Percentiles rank a stretch among this genome's conserved stretches.
Conservation (phyloP, 2,329 filamentous ascomycete species). For the Stromatinia cepivora region DNA sequence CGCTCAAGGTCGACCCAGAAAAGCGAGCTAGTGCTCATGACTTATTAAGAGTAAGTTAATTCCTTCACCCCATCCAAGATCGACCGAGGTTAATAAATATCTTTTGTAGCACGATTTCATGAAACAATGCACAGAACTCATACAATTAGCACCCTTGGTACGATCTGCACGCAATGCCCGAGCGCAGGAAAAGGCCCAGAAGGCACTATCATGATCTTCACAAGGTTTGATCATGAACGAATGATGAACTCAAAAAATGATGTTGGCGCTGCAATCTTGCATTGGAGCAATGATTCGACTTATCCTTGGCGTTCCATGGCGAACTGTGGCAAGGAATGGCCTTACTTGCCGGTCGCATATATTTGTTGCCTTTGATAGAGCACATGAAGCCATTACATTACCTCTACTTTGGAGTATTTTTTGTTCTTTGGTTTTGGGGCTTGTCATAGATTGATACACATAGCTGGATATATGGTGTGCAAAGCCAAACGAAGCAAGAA, state of each 20-base stretch:
- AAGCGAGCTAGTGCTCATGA: slow-evolving; percentile 95
- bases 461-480: slow-evolving; percentile 13
- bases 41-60: slow-evolving; percentile 74
- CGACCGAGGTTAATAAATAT: slow-evolving; percentile 9
- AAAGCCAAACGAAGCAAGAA: slow-evolving; percentile 4
- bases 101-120: slow-evolving; percentile 73
- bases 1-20: slow-evolving; percentile 94
- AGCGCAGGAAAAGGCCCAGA: slow-evolving; percentile 79
- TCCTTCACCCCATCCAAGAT: neutral
- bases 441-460: slow-evolving; percentile 13
- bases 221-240: slow-evolving; percentile 12
- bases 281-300: slow-evolving; percentile 17
- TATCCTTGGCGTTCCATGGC: slow-evolving; percentile 18
- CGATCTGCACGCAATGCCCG: slow-evolving; percentile 81
- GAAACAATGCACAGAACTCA: slow-evolving; percentile 70
- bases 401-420: neutral
- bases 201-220: slow-evolving; percentile 45
- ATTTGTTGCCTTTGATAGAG: slow-evolving; percentile 2
- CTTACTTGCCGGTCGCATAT: slow-evolving; percentile 11
- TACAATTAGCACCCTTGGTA: slow-evolving; percentile 82
- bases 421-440: neutral
- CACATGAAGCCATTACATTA: slow-evolving; percentile 5
- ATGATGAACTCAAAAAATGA: slow-evolving; percentile 22
- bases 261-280: slow-evolving; percentile 19
- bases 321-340: neutral